Evolutionary conservation across 495 filamentous ascomycete genomes (phyloP).

Genomic region (Xylaria curta): DNA sequence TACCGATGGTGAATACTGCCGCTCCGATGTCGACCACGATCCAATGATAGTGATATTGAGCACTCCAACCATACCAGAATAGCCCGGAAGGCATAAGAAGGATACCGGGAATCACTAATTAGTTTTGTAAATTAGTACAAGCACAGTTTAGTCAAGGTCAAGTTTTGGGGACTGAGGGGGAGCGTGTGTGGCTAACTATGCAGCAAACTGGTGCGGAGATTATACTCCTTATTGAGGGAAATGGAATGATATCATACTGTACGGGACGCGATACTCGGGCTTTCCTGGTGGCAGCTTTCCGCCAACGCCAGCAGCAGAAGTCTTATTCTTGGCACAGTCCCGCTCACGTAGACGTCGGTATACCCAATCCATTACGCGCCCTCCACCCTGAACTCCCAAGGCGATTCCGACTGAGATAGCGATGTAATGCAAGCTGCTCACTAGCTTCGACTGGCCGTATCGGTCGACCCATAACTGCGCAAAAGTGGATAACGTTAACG

Average conservation of each 20-base stretch:
- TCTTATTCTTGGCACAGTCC: constrained; percentile 33
- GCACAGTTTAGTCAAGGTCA: background rate
- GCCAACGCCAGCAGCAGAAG: constrained; percentile 39
- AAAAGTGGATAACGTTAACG: constrained; percentile 64
- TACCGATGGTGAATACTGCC: constrained; percentile 60
- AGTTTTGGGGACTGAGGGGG: background rate
- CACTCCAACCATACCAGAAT: constrained; percentile 75
- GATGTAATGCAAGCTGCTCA: constrained; percentile 65
- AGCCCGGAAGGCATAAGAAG: constrained; percentile 55
- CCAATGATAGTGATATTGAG: constrained; percentile 57
- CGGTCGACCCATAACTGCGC: constrained; percentile 61
- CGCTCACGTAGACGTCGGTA: constrained; percentile 47
- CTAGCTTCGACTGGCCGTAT: constrained; percentile 57
- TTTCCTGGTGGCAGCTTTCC: constrained; percentile 41
- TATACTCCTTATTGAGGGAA: background rate
- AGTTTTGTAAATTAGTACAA: background rate
- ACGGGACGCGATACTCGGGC: constrained; percentile 65
- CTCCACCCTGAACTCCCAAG: constrained; percentile 54
- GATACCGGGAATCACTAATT: constrained; percentile 61
- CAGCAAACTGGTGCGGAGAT: background rate
- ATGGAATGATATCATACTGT: background rate
- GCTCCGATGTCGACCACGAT: constrained; percentile 64
- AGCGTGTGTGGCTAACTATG: background rate
- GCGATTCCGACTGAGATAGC: constrained; percentile 63
- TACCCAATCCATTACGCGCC: constrained; percentile 56